Evolutionary conservation across 2,329 filamentous ascomycete genomes (phyloP).

Genomic region (Aspergillus quadrilineatus): DNA sequence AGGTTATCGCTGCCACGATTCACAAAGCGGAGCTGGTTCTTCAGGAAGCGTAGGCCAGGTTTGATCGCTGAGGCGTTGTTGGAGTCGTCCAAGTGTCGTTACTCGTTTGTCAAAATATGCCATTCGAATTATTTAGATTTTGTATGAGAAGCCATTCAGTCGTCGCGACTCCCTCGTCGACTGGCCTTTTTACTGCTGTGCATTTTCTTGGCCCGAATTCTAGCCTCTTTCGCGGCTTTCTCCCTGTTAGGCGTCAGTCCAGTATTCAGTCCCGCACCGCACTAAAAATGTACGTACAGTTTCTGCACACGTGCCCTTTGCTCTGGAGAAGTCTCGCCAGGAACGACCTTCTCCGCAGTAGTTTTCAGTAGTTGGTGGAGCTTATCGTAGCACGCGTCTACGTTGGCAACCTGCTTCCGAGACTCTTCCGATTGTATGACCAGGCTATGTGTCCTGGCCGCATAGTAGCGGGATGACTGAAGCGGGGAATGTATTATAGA

Average conservation of each 20-base stretch:
- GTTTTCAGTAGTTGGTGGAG: slow-evolving; percentile 55
- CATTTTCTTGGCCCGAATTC: slow-evolving; percentile 59
- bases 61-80: slow-evolving; percentile 27
- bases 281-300: slow-evolving; percentile 42
- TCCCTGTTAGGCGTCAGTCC: slow-evolving; percentile 41
- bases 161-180: slow-evolving; percentile 45
- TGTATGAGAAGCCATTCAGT: slow-evolving; percentile 29
- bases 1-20: slow-evolving; percentile 49
- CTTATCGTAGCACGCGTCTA: slow-evolving; percentile 59
- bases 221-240: slow-evolving; percentile 57
- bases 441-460: slow-evolving; percentile 53
- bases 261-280: neutral
- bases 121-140: slow-evolving; percentile 4
- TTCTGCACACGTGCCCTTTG: slow-evolving; percentile 56
- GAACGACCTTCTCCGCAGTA: slow-evolving; percentile 52
- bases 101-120: neutral
- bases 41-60: slow-evolving; percentile 21
- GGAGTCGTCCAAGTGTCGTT: slow-evolving; percentile 4
- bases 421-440: slow-evolving; percentile 65
- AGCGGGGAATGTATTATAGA: slow-evolving; percentile 53
- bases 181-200: slow-evolving; percentile 63
- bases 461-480: slow-evolving; percentile 55
- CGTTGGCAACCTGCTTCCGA: slow-evolving; percentile 61
- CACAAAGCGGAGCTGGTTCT: slow-evolving; percentile 34
- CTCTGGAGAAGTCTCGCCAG: slow-evolving; percentile 60